A percentile compares a stretch with the other conserved stretches of the same genome.
Evolutionary conservation across 2,329 filamentous ascomycete species (phyloP).

Genomic region (Beauveria sp.): DNA sequence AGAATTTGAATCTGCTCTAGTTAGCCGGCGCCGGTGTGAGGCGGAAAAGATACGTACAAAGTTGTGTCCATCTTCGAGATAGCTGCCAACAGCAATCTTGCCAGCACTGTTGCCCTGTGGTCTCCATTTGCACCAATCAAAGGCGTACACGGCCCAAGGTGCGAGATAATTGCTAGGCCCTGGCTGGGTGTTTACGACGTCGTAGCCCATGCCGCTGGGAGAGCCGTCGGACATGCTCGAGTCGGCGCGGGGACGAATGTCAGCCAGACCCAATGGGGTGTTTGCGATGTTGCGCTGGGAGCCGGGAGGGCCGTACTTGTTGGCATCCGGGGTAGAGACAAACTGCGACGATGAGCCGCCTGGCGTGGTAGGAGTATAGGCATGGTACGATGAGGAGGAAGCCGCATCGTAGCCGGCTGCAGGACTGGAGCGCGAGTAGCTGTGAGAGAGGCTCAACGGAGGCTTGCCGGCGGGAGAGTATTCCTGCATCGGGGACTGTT

Average conservation of each 20-base stretch:
- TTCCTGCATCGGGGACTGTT: conserved; percentile 39
- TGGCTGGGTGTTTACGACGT: conserved; percentile 55
- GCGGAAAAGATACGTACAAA: conserved; percentile 55
- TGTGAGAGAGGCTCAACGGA: conserved; percentile 58
- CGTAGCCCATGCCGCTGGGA: conserved; percentile 55
- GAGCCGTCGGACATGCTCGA: conserved; percentile 68
- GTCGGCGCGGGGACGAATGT: conserved; percentile 82
- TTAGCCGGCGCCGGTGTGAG: neutral
- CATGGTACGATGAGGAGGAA: conserved; percentile 46
- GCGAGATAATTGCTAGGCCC: conserved; percentile 88
- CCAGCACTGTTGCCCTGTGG: conserved; percentile 73
- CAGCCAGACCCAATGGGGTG: conserved; percentile 82
- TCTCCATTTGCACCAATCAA: conserved; percentile 99
- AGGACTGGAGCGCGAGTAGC: conserved; percentile 80
- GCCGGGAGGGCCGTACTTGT: conserved; percentile 48
- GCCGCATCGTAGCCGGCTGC: conserved; percentile 49
- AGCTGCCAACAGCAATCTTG: conserved; percentile 91
- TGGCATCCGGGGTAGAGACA: conserved; percentile 45
- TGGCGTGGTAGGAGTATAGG: conserved; percentile 58
- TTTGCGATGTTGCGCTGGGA: conserved; percentile 63
- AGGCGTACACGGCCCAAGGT: conserved; percentile 91
- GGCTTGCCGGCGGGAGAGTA: conserved; percentile 60
- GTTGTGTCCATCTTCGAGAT: conserved; percentile 95
- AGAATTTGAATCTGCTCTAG: conserved; percentile 81
- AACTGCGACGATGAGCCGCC: conserved; percentile 56